A percentile compares a stretch with the other conserved stretches of the same genome.
Evolutionary conservation across 805 yeast genomes (phyloP).

Genomic region (Yarrowia divulgata): DNA sequence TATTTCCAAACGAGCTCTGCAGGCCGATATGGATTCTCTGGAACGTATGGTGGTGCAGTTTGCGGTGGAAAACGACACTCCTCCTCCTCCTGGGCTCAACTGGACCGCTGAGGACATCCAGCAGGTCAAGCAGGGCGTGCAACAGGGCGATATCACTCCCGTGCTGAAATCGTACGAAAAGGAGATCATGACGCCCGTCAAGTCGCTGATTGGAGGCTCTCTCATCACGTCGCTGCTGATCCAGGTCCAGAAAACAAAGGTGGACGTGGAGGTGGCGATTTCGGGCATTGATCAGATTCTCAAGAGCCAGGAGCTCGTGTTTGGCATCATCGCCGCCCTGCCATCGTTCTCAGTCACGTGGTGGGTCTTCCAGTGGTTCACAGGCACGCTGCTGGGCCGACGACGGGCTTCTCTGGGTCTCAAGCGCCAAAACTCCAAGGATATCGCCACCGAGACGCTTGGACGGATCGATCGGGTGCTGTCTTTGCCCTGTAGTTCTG

Average conservation of each 20-base stretch:
- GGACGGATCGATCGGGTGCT: conserved; percentile 68
- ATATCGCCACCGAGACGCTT: conserved; percentile 55
- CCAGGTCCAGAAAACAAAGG: conserved; percentile 95
- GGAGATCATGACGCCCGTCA: conserved; percentile 74
- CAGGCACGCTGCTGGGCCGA: conserved; percentile 43
- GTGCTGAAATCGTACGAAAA: conserved; percentile 82
- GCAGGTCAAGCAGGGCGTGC: conserved; percentile 59
- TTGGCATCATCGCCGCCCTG: conserved; percentile 87
- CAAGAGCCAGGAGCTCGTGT: conserved; percentile 91
- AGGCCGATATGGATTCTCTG: conserved; percentile 78
- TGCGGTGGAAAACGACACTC: conserved; percentile 52
- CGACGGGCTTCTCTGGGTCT: conserved; percentile 40
- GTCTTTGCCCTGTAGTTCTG: conserved; percentile 43
- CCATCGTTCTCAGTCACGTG: conserved; percentile 65
- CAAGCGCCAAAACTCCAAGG: conserved; percentile 42
- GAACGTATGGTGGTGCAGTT: conserved; percentile 89
- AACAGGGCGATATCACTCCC: conserved; percentile 77
- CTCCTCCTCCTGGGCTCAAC: conserved; percentile 1
- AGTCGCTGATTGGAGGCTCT: conserved; percentile 69
- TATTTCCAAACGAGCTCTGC: conserved; percentile 77
- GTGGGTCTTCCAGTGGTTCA: conserved; percentile 45
- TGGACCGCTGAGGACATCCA: conserved; percentile 33
- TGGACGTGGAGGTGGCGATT: conserved; percentile 90
- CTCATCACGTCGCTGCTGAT: conserved; percentile 79
- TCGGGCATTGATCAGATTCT: conserved; percentile 88